These are phyloP conservation scores for Austroboletus niveus DNA, from an alignment of 1,284 basidiomycete species.

Conservation along the genomic window DNA sequence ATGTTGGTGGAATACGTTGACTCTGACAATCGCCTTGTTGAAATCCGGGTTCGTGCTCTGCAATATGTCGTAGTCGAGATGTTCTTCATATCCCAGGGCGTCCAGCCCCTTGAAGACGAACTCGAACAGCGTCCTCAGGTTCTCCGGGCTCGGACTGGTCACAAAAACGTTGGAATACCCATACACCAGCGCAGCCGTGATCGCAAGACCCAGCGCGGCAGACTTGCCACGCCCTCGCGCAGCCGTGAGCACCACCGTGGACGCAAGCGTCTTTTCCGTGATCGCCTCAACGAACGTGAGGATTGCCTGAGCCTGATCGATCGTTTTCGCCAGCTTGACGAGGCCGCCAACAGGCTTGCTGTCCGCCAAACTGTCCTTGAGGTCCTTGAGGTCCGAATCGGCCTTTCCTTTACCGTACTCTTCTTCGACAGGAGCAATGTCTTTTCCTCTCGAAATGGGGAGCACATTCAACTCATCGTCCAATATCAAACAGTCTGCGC, in stretches of 20 bases:
- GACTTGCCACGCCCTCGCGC: constrained; percentile 96
- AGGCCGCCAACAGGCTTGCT: constrained; percentile 90
- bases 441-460: constrained; percentile 94
- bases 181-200: constrained; percentile 90
- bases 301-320: constrained; percentile 91
- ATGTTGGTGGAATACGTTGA: constrained; percentile 92
- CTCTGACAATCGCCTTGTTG: constrained; percentile 93
- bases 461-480: constrained; percentile 99
- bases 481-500: constrained; percentile 87
- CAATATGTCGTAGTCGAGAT: constrained; percentile 95
- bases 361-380: constrained; percentile 80
- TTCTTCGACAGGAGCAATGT: constrained; percentile 76
- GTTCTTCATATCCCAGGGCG: constrained; percentile 94
- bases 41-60: constrained; percentile 94
- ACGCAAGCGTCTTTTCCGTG: constrained; percentile 88
- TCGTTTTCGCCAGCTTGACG: constrained; percentile 88
- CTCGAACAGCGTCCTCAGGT: constrained; percentile 97
- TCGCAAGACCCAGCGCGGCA: constrained; percentile 91
- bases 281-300: constrained; percentile 93
- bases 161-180: constrained; percentile 99
- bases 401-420: constrained; percentile 46
- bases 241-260: constrained; percentile 94
- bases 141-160: constrained; percentile 96
- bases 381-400: constrained; percentile 71
- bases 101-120: constrained; percentile 98